Conservation (phyloP, 352 stramenopile genomes). For the Nothophytophthora sp. region DNA sequence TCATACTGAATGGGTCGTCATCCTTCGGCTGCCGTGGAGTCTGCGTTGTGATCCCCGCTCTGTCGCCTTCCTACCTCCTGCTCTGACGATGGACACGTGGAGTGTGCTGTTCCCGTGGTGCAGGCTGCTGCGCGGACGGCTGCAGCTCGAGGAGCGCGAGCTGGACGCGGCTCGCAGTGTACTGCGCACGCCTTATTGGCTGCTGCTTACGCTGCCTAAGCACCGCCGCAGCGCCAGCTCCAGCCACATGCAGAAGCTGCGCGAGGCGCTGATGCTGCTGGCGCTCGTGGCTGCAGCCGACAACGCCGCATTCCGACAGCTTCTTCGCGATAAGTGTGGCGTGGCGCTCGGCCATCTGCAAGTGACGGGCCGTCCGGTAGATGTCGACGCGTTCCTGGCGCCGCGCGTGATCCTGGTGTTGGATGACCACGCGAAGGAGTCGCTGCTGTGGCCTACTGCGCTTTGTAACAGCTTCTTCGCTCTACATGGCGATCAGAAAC, state of each 20-base stretch:
- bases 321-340: constrained; percentile 33
- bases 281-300: constrained; percentile 25
- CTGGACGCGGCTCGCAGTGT: background rate
- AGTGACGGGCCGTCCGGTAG: too few relatives aligned
- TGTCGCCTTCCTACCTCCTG: too few relatives aligned
- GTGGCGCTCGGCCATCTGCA: constrained; percentile 15
- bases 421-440: constrained; percentile 35
- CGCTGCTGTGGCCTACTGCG: constrained; percentile 21
- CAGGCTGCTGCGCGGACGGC: constrained; percentile 25
- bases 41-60: too few relatives aligned
- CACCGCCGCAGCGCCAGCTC: constrained; percentile 22
- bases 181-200: constrained; percentile 23
- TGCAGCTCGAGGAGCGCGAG: constrained; percentile 24
- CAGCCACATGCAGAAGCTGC: constrained; percentile 20
- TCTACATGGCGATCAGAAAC: background rate
- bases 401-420: constrained; percentile 32
- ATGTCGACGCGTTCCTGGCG: constrained; percentile 1
- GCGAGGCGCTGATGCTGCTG: constrained; percentile 32
- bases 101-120: constrained; percentile 29
- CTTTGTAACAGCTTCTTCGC: constrained; percentile 23
- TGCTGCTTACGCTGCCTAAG: constrained; percentile 33
- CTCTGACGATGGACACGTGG: constrained; percentile 33
- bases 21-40: too few relatives aligned
- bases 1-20: too few relatives aligned
- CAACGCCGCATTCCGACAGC: constrained; percentile 11